These are phyloP conservation scores for Penicillium waksmanii DNA, from an alignment of 495 filamentous ascomycete genomes.

Conservation along the genomic window DNA sequence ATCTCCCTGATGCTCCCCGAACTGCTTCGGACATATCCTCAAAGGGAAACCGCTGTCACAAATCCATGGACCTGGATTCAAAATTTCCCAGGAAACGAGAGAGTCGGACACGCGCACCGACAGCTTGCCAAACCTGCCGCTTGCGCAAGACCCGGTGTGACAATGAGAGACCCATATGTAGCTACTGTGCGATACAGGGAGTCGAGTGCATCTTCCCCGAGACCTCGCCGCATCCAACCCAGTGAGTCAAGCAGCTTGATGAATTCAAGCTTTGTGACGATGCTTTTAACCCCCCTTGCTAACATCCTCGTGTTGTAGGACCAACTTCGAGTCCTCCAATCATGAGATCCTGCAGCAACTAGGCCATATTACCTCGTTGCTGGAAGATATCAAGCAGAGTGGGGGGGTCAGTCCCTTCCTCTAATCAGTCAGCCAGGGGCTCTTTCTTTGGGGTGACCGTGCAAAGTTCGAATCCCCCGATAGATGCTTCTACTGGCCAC, in stretches of 20 bases:
- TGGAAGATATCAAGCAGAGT: constrained; percentile 32
- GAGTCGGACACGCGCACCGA: constrained; percentile 33
- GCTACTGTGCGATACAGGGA: constrained; percentile 31
- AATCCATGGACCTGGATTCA: constrained; percentile 24
- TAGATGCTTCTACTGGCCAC: constrained; percentile 19
- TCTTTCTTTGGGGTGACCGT: constrained; percentile 23
- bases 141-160: constrained; percentile 37
- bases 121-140: constrained; percentile 35
- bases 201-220: constrained; percentile 34
- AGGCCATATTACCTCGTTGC: constrained; percentile 26
- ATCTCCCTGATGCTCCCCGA: constrained; percentile 29
- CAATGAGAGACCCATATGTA: constrained; percentile 33
- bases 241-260: constrained; percentile 24
- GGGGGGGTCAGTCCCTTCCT: constrained; percentile 17
- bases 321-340: constrained; percentile 24
- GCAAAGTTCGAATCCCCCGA: constrained; percentile 21
- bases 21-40: constrained; percentile 7
- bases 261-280: background rate
- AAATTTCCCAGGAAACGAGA: constrained; percentile 29
- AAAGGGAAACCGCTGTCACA: constrained; percentile 9
- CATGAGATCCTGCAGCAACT: constrained; percentile 29
- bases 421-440: constrained; percentile 23
- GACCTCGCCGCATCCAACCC: constrained; percentile 23
- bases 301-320: constrained; percentile 18
- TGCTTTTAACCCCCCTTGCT: background rate